phyloP scores from a whole-genome alignment of 352 stramenopile genomes.

The Phytophthora parvispora region DNA sequence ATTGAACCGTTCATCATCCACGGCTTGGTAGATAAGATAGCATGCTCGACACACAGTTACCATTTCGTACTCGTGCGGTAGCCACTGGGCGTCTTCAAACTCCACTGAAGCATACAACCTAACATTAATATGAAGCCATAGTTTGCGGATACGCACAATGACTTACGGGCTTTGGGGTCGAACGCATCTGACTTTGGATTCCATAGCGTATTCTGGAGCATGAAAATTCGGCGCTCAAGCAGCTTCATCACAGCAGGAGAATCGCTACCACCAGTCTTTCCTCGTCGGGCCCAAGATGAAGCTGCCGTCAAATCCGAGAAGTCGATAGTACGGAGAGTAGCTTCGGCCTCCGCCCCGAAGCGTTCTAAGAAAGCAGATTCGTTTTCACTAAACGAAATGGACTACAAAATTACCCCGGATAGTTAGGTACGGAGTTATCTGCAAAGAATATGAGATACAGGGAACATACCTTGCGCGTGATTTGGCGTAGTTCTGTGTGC shows the following conservation, averaged over 20 bases:
- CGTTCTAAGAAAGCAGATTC: slow-evolving; percentile 64
- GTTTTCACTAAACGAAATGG: slow-evolving; percentile 63
- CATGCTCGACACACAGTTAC: slow-evolving; percentile 51
- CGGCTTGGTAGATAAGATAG: slow-evolving; percentile 63
- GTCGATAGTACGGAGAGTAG: slow-evolving; percentile 29
- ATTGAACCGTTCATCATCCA: slow-evolving; percentile 55
- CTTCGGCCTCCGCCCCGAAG: slow-evolving; percentile 69
- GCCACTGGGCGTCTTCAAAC: slow-evolving; percentile 50
- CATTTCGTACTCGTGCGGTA: slow-evolving; percentile 65
- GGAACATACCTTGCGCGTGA: slow-evolving; percentile 62
- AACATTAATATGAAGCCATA: not conserved
- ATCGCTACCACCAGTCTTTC: slow-evolving; percentile 2
- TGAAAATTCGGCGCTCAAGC: slow-evolving; percentile 72
- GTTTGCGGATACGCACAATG: not conserved
- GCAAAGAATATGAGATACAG: not conserved
- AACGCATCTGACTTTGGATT: slow-evolving; percentile 74
- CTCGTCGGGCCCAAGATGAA: slow-evolving; percentile 11
- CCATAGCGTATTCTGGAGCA: slow-evolving; percentile 78
- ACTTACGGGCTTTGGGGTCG: slow-evolving; percentile 56
- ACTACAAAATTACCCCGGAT: slow-evolving; percentile 35
- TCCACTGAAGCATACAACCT: slow-evolving; percentile 44
- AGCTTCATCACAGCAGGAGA: slow-evolving; percentile 35
- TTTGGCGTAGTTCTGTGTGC: slow-evolving; percentile 55
- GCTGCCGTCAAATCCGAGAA: slow-evolving; percentile 8
- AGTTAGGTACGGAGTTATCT: no score